phyloP scores from a whole-genome alignment of 805 yeast species.

The Metschnikowia lachancei region DNA sequence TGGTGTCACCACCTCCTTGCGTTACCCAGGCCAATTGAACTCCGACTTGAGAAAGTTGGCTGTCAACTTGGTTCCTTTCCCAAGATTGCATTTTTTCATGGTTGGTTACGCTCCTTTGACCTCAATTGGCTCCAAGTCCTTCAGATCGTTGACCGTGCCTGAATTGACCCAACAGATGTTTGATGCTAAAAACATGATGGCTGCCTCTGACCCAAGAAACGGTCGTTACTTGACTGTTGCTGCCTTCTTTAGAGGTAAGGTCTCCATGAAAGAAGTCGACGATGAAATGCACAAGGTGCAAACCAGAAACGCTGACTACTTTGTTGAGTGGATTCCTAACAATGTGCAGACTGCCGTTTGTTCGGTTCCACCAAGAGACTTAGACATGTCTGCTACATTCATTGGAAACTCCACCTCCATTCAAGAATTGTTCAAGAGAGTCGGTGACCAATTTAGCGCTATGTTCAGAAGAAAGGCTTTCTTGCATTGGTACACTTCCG shows the following conservation, averaged over 20 bases:
- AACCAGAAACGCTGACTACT: conserved; percentile 74
- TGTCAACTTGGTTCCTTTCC: conserved; percentile 92
- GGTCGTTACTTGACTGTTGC: conserved; percentile 93
- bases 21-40: conserved; percentile 94
- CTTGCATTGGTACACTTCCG: conserved; percentile 93
- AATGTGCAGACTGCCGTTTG: conserved; percentile 93
- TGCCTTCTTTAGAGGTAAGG: conserved; percentile 92
- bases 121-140: conserved; percentile 73
- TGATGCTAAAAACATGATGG: conserved; percentile 93
- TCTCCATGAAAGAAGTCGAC: conserved; percentile 88
- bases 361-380: conserved; percentile 81
- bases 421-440: conserved; percentile 86
- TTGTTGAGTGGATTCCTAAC: conserved; percentile 95
- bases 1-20: conserved; percentile 89
- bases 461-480: conserved; percentile 94
- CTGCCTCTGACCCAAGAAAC: conserved; percentile 85
- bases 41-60: conserved; percentile 91
- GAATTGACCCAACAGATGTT: conserved; percentile 93
- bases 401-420: conserved; percentile 92
- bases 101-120: conserved; percentile 93
- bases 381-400: conserved; percentile 88
- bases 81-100: conserved; percentile 92
- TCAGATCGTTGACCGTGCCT: conserved; percentile 81
- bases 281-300: conserved; percentile 88
- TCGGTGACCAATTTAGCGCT: conserved; percentile 83